phyloP scores from a whole-genome alignment of 1,139 yeast genomes.

The Lodderomyces beijingensis region DNA sequence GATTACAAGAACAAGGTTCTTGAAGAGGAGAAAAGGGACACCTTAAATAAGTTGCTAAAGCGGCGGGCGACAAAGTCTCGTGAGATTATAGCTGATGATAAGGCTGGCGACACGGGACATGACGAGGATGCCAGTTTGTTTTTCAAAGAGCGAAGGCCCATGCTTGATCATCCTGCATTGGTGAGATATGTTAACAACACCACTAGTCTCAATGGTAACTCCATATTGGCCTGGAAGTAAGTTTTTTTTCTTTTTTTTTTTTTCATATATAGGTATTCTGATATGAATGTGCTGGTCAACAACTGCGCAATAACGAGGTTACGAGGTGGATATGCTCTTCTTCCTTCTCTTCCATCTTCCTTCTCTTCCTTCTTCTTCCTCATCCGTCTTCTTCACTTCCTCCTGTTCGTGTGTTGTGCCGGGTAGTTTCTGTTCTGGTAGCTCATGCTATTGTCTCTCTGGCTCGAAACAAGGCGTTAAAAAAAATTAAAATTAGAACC shows the following conservation, averaged over 20 bases:
- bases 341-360: no score
- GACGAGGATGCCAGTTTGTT: slow-evolving; percentile 21
- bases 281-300: no score
- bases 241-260: background rate
- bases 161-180: slow-evolving; percentile 29
- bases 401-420: no score
- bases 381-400: no score
- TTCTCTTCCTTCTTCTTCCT: no score
- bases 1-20: slow-evolving; percentile 77
- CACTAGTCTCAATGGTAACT: slow-evolving; percentile 17
- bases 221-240: slow-evolving; percentile 17
- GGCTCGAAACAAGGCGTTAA: no score
- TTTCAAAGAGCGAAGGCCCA: slow-evolving; percentile 34
- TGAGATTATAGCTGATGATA: slow-evolving; percentile 28
- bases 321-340: no score
- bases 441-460: no score
- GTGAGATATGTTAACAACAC: slow-evolving; percentile 24
- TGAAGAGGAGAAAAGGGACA: slow-evolving; percentile 91
- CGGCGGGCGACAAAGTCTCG: slow-evolving; percentile 74
- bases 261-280: background rate
- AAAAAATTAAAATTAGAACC: no score
- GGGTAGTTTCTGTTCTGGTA: no score
- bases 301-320: no score
- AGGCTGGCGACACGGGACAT: slow-evolving; percentile 31
- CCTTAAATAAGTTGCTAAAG: slow-evolving; percentile 77